These are phyloP conservation scores for Cymbopogon flexuosus DNA, from an alignment of 202 grass and related monocot genomes.

Conservation along the genomic window DNA sequence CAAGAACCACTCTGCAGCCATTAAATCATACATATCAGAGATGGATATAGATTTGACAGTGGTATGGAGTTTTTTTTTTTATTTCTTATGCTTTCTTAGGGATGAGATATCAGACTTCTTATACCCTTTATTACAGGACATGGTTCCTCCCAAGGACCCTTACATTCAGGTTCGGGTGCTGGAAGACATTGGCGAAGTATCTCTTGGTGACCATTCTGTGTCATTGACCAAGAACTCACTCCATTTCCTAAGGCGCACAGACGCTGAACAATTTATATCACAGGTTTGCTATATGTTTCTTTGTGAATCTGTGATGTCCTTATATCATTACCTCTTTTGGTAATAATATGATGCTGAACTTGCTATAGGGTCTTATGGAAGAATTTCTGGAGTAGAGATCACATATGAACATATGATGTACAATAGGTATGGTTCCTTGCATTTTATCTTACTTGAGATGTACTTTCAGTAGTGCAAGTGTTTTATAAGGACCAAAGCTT, in stretches of 20 bases:
- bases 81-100: slow-evolving; percentile 11
- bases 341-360: slow-evolving; percentile 14
- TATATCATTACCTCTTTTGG: neutral
- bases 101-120: neutral
- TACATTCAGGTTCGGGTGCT: slow-evolving; percentile 84
- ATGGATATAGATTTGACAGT: slow-evolving; percentile 94
- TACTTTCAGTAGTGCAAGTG: neutral
- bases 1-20: slow-evolving; percentile 66
- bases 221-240: slow-evolving; percentile 85
- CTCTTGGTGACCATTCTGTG: slow-evolving; percentile 81
- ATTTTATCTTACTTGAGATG: neutral
- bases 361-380: slow-evolving; percentile 79
- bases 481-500: neutral
- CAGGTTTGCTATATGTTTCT: slow-evolving; percentile 51
- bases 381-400: slow-evolving; percentile 74
- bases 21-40: slow-evolving; percentile 76
- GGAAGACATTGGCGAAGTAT: slow-evolving; percentile 85
- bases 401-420: slow-evolving; percentile 24
- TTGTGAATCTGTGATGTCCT: neutral
- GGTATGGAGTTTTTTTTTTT: slow-evolving; percentile 40
- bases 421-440: slow-evolving; percentile 32
- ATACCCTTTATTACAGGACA: slow-evolving; percentile 51
- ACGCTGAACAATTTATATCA: slow-evolving; percentile 88
- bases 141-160: slow-evolving; percentile 96
- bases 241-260: slow-evolving; percentile 84